These are phyloP conservation scores for Botrytis tulipae DNA, from an alignment of 2,329 filamentous ascomycete genomes.

Conservation along the genomic window DNA sequence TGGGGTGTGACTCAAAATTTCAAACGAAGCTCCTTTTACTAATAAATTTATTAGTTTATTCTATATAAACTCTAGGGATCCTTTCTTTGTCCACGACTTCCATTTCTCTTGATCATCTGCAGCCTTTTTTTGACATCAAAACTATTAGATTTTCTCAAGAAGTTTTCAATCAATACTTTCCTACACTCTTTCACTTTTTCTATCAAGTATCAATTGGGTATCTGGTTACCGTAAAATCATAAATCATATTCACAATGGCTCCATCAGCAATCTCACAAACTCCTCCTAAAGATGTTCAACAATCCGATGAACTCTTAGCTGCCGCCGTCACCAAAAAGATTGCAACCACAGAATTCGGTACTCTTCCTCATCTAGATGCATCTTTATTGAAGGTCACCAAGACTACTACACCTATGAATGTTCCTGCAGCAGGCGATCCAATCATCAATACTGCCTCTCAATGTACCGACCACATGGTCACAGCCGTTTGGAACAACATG, in stretches of 20 bases:
- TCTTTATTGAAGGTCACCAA: slow-evolving; percentile 58
- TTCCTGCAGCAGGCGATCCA: slow-evolving; percentile 49
- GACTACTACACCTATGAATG: slow-evolving; percentile 50
- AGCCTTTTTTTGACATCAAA: not conserved
- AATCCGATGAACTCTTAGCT: slow-evolving; percentile 52
- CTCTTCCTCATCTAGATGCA: slow-evolving; percentile 50
- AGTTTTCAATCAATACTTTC: not conserved
- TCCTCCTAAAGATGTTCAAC: slow-evolving; percentile 41
- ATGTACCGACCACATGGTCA: slow-evolving; percentile 84
- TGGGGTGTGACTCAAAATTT: slow-evolving; percentile 8
- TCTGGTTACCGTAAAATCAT: not conserved
- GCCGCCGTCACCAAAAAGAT: slow-evolving; percentile 51
- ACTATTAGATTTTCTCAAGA: not conserved
- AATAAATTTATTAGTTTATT: not conserved
- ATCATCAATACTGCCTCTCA: slow-evolving; percentile 36
- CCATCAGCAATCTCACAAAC: slow-evolving; percentile 45
- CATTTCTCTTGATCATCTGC: not conserved
- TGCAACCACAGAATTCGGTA: slow-evolving; percentile 50
- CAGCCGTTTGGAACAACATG: slow-evolving; percentile 62
- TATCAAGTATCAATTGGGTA: not conserved
- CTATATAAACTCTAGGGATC: slow-evolving; percentile 2
- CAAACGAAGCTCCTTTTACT: not conserved
- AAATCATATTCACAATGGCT: slow-evolving; percentile 42
- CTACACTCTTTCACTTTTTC: slow-evolving; percentile 8
- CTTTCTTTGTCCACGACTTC: slow-evolving; percentile 5